Evolutionary conservation across 257 asterid genomes (phyloP).

Genomic region (Capsicum rhomboideum): DNA sequence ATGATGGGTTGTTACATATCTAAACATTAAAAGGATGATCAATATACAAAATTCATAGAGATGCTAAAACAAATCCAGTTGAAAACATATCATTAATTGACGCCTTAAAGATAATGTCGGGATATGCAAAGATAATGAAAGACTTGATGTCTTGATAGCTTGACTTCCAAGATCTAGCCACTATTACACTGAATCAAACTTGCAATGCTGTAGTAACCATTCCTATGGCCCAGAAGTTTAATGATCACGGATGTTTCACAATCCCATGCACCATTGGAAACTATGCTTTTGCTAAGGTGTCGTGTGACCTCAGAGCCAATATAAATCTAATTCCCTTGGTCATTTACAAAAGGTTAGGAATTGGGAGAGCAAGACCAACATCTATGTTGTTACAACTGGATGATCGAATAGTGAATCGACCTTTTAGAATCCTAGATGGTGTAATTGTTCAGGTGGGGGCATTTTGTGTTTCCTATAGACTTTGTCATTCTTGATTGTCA

Average conservation of each 20-base stretch:
- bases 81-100: too few species aligned
- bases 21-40: too few species aligned
- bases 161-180: too few species aligned
- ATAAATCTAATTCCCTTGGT: not conserved
- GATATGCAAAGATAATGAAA: too few species aligned
- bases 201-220: not conserved
- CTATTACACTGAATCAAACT: too few species aligned
- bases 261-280: not conserved
- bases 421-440: not conserved
- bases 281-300: not conserved
- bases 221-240: not conserved
- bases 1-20: too few species aligned
- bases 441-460: not conserved
- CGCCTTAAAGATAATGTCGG: too few species aligned
- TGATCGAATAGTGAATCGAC: not conserved
- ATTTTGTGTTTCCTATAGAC: not conserved
- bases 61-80: too few species aligned
- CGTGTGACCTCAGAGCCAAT: not conserved
- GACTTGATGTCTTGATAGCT: too few species aligned
- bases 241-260: not conserved
- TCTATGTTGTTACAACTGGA: not conserved
- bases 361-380: not conserved
- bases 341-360: not conserved
- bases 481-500: not conserved
- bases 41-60: too few species aligned